Evolutionary conservation across 192 early-diverging fungal species (phyloP).

Genomic region (Backusella parvicylindrica): DNA sequence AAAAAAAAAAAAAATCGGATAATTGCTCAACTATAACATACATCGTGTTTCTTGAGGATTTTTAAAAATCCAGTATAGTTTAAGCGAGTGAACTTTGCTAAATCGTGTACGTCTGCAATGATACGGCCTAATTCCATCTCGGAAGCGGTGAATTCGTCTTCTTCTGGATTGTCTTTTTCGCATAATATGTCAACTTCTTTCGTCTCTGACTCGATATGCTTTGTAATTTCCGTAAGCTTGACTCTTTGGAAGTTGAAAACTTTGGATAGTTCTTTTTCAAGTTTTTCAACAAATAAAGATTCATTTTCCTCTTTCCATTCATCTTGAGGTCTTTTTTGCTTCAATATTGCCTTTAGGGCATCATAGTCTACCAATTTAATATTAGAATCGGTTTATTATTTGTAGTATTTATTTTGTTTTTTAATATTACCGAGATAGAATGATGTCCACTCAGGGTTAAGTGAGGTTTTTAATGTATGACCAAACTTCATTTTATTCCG

Average conservation of each 20-base stretch:
- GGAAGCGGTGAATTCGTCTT: slow-evolving; percentile 61
- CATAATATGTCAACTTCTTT: slow-evolving; percentile 58
- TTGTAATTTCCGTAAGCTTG: slow-evolving; percentile 71
- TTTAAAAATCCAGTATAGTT: slow-evolving; percentile 86
- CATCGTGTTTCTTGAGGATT: slow-evolving; percentile 99
- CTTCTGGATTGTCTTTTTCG: slow-evolving; percentile 36
- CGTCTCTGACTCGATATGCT: slow-evolving; percentile 61
- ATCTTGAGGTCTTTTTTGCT: slow-evolving; percentile 51
- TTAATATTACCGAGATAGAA: slow-evolving; percentile 60
- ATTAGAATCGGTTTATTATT: background rate
- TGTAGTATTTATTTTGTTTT: background rate
- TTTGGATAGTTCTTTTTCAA: slow-evolving; percentile 92
- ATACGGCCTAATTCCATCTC: slow-evolving; percentile 71
- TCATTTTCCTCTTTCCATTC: slow-evolving; percentile 85
- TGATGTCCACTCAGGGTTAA: slow-evolving; percentile 84
- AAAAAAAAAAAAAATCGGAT: background rate
- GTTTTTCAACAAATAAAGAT: slow-evolving; percentile 74
- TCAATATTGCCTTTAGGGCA: slow-evolving; percentile 82
- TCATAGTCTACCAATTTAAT: slow-evolving; percentile 52
- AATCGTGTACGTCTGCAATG: slow-evolving; percentile 78
- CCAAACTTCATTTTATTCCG: slow-evolving; percentile 82
- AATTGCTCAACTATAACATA: slow-evolving; percentile 13
- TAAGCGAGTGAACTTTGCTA: slow-evolving; percentile 77
- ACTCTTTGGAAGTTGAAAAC: slow-evolving; percentile 75
- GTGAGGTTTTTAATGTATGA: slow-evolving; percentile 71